Conservation (phyloP, 2,329 filamentous ascomycete species). For the Phoma sp. region DNA sequence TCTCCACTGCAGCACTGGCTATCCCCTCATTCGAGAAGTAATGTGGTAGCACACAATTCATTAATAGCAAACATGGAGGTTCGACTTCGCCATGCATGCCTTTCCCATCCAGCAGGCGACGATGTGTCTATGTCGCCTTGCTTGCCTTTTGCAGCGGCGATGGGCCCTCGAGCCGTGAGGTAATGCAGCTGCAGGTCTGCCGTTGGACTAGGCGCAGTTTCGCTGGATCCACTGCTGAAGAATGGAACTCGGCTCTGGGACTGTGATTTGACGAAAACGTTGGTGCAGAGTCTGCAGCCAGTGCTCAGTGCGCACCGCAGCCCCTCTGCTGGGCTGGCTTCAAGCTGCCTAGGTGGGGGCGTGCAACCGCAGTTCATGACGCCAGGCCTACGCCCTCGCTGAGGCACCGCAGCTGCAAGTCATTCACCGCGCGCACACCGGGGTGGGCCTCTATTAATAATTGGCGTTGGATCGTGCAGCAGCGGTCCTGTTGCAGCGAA, state of each 20-base stretch:
- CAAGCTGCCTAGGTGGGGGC: constrained; percentile 5
- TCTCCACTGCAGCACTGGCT: constrained; percentile 5
- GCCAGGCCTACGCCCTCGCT: constrained; percentile 1
- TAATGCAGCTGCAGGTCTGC: constrained; percentile 5
- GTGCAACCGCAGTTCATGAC: constrained; percentile 2
- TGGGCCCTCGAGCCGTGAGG: background rate
- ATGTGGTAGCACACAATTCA: constrained; percentile 13
- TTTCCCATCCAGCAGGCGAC: background rate
- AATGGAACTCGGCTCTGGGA: constrained; percentile 6
- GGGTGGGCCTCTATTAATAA: constrained; percentile 20
- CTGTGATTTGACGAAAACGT: constrained; percentile 16
- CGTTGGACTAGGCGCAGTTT: constrained; percentile 12
- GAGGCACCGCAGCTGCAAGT: constrained; percentile 22
- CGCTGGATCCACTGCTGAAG: constrained; percentile 10
- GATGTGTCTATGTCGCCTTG: constrained; percentile 1
- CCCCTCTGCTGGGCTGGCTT: constrained; percentile 6
- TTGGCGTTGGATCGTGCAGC: constrained; percentile 31
- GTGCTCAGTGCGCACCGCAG: constrained; percentile 7
- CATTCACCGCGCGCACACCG: constrained; percentile 12
- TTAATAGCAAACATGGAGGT: background rate
- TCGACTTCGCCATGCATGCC: constrained; percentile 12
- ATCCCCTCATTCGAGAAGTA: constrained; percentile 4
- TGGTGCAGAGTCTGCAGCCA: constrained; percentile 17
- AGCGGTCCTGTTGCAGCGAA: constrained; percentile 18
- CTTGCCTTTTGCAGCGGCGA: constrained; percentile 3